These are phyloP conservation scores for Apodospora peruviana DNA, from an alignment of 495 filamentous ascomycete species.

Conservation along the genomic window DNA sequence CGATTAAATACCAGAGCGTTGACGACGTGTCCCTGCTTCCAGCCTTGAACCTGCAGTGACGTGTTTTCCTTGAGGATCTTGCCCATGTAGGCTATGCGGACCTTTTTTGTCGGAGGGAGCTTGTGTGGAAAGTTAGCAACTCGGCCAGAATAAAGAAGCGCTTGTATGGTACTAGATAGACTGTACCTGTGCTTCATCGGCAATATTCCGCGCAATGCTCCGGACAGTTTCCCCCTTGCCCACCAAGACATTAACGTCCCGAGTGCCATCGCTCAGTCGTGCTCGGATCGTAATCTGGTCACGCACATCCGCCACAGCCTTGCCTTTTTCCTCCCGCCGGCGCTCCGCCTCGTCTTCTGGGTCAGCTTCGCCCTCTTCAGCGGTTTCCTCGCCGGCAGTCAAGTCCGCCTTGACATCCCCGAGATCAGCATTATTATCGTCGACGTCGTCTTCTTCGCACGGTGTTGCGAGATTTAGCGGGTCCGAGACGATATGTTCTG, in stretches of 20 bases:
- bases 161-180: no score
- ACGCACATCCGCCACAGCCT: constrained; percentile 38
- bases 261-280: constrained; percentile 64
- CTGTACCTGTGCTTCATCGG: constrained; percentile 61
- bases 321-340: constrained; percentile 62
- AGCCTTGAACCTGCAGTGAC: constrained; percentile 62
- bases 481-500: constrained; percentile 69
- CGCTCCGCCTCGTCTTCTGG: constrained; percentile 48
- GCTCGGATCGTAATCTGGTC: constrained; percentile 58
- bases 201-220: constrained; percentile 55
- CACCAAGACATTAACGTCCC: constrained; percentile 58
- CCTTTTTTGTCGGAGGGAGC: constrained; percentile 47
- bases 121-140: constrained; percentile 8
- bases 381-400: constrained; percentile 38
- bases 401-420: constrained; percentile 30
- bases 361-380: constrained; percentile 35
- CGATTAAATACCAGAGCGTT: constrained; percentile 69
- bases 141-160: not conserved
- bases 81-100: constrained; percentile 74
- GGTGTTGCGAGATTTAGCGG: constrained; percentile 61
- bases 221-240: constrained; percentile 58
- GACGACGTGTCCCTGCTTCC: constrained; percentile 68
- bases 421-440: constrained; percentile 39
- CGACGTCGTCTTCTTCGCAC: constrained; percentile 22
- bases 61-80: constrained; percentile 65